Conservation (phyloP, 2,329 filamentous ascomycete species). For the Alternaria infectoria region DNA sequence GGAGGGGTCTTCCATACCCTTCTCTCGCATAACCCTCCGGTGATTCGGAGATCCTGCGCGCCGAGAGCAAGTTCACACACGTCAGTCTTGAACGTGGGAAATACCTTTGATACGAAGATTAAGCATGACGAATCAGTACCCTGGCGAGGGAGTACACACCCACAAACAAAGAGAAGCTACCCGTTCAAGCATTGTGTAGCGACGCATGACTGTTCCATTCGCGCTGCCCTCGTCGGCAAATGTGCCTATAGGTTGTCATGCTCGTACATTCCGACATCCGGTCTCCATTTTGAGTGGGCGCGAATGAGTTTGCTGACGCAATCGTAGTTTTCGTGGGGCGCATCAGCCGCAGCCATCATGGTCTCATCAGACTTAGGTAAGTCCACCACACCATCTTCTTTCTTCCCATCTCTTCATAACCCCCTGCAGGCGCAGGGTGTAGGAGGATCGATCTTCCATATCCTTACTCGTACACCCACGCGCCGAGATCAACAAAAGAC, state of each 20-base stretch:
- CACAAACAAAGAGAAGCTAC: neutral
- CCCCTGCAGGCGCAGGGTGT: neutral
- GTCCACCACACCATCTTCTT: neutral
- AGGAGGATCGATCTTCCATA: neutral
- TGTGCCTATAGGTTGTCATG: neutral
- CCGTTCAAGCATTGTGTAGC: neutral
- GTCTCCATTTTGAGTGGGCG: neutral
- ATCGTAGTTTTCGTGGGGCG: neutral
- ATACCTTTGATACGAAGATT: neutral
- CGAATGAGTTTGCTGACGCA: neutral
- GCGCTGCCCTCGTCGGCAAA: neutral
- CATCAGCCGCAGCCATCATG: neutral
- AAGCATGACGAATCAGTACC: neutral
- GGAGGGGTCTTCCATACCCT: neutral
- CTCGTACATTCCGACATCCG: neutral
- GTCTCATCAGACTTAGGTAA: neutral
- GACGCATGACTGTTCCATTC: neutral
- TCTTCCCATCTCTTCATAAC: too few species aligned
- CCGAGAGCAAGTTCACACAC: neutral
- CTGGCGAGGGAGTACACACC: neutral
- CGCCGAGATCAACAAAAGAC: slow-evolving; percentile 2
- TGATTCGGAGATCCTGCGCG: neutral
- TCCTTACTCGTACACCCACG: neutral
- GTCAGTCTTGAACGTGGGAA: neutral
- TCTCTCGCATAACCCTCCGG: neutral